These are phyloP conservation scores for Aspergillus flavus DNA, from an alignment of 2,329 filamentous ascomycete species.

Conservation along the genomic window DNA sequence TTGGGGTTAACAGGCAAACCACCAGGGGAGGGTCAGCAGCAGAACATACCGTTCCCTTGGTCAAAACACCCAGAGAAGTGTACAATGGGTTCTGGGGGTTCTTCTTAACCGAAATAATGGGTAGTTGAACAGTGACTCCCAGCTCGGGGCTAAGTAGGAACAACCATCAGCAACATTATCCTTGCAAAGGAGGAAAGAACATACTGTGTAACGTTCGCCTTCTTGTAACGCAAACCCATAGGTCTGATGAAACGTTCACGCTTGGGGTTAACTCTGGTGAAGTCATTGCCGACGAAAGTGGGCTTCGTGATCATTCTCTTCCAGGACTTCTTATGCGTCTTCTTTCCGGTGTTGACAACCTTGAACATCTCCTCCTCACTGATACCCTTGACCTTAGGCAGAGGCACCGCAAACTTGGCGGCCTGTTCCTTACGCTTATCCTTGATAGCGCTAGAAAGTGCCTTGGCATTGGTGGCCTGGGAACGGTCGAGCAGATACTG, in stretches of 20 bases:
- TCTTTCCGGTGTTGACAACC: slow-evolving; percentile 94
- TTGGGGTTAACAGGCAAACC: background rate
- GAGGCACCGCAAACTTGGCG: slow-evolving; percentile 85
- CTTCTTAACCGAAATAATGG: slow-evolving; percentile 77
- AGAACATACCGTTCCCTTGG: slow-evolving; percentile 68
- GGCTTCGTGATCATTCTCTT: slow-evolving; percentile 73
- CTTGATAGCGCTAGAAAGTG: slow-evolving; percentile 84
- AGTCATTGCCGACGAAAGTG: slow-evolving; percentile 88
- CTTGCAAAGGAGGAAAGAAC: slow-evolving; percentile 12
- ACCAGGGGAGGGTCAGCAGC: background rate
- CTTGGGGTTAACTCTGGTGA: slow-evolving; percentile 85
- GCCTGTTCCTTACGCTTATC: slow-evolving; percentile 94
- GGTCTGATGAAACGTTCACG: slow-evolving; percentile 69
- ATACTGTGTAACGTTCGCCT: slow-evolving; percentile 65
- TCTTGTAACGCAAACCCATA: slow-evolving; percentile 79
- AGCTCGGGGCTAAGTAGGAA: slow-evolving; percentile 61
- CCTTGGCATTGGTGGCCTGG: slow-evolving; percentile 69
- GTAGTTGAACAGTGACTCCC: slow-evolving; percentile 83
- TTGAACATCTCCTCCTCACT: slow-evolving; percentile 98
- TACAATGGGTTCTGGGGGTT: slow-evolving; percentile 89
- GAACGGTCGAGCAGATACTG: slow-evolving; percentile 91
- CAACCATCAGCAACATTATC: slow-evolving; percentile 14
- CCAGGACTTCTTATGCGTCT: slow-evolving; percentile 79
- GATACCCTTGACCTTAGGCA: slow-evolving; percentile 93
- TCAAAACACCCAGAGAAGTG: slow-evolving; percentile 87